Percentiles rank a stretch among this genome's conserved stretches.
Conservation (phyloP, 2,329 filamentous ascomycete genomes). For the Arthrobotrys musiformis region DNA sequence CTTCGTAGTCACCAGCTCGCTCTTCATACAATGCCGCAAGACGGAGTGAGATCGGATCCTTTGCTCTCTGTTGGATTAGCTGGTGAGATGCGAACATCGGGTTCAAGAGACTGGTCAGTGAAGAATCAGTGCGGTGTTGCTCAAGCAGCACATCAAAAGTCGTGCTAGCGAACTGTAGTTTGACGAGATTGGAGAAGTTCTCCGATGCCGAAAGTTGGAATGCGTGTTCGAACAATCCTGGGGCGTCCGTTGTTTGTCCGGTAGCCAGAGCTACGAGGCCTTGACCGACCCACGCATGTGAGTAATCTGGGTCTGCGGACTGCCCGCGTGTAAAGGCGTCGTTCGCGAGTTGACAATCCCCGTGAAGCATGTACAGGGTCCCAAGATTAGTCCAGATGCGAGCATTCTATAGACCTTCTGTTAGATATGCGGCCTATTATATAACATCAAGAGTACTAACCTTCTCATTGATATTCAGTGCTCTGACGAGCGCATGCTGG, state of each 20-base stretch:
- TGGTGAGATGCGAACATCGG: conserved; percentile 90
- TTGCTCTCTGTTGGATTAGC: conserved; percentile 75
- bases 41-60: conserved; percentile 78
- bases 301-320: conserved; percentile 92
- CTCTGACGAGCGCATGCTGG: conserved; percentile 92
- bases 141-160: conserved; percentile 83
- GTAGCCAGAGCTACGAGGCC: conserved; percentile 82
- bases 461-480: conserved; percentile 86
- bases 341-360: conserved; percentile 86
- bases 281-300: conserved; percentile 93
- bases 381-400: conserved; percentile 92
- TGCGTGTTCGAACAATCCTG: conserved; percentile 88
- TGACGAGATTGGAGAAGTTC: conserved; percentile 73
- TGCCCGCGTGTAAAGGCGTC: conserved; percentile 90
- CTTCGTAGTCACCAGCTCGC: conserved; percentile 75
- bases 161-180: conserved; percentile 81
- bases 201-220: conserved; percentile 81
- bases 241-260: conserved; percentile 78
- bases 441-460: conserved; percentile 3
- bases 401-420: conserved; percentile 69
- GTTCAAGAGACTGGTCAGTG: conserved; percentile 76
- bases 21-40: conserved; percentile 84
- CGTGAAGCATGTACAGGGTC: conserved; percentile 83
- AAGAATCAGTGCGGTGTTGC: conserved; percentile 64
- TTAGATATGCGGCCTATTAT: not conserved